Evolutionary conservation across 306 rosid genomes (phyloP), one percentile per base, ranked within the genome.

Genomic region (Lotus japonicus): DNA sequence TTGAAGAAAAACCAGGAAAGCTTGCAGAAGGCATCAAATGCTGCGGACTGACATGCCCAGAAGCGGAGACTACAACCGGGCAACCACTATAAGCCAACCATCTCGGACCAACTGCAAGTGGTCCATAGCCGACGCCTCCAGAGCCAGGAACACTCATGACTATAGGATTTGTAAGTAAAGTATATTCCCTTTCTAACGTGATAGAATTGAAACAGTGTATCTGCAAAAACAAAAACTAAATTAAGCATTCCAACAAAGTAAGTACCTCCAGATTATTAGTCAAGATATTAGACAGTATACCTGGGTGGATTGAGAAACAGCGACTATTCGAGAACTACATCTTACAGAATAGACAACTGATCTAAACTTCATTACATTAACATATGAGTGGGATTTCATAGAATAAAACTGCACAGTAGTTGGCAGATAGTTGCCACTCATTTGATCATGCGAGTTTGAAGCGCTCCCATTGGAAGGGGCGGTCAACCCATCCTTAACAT

Each of bases 11-110:
- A 74, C 83, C 82, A 74, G 92, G 79, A 77, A 82, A 76, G 72
- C 95, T 87, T 33, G 84, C 84, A 63, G 96, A 88, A 77, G 88
- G 79, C 21, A 75, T 78, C 80, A 95, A 71, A 63, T 95, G 91
- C 59, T 95, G 92, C 3, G 91, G 95, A 33, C 67, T 85, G 17
- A 95, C 96, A 64, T 85, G 87, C 52, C 89, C 96, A 0, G 86
- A 64, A 83, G 76, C 74, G 28, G 86, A 78, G 19, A 68, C 71
- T 9, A 64, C 73, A 67, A 87, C 82, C 2, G 89, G 91, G 55
- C 87, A 79, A 76, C 97, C 97, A 81, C 97, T 95, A 58, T 95
- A 95, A 70, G 99, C 99, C 56, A 95, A 62, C 99, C 97, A 95
- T 82, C 99, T 86, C 21, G 95, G 81, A 44, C 99, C 99, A 58